Evolutionary conservation across 176 grass and related monocot species (phyloP), one percentile per base, ranked within the genome.

Genomic region (Zea luxurians): DNA sequence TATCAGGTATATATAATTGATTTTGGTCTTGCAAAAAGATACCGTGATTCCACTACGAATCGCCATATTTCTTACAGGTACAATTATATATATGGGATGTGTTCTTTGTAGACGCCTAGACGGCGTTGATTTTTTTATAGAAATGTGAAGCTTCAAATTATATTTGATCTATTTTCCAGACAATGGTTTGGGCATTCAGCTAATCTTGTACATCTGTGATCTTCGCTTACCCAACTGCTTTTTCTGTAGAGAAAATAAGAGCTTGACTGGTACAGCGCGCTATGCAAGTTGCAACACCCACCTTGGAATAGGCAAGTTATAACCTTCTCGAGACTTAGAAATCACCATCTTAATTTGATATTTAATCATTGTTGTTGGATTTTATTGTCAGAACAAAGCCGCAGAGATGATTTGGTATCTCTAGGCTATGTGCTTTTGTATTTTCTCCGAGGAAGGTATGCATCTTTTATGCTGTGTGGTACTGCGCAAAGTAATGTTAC

Each of bases 21-120:
- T 83, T 98, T 98, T 81, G 96, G 96, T 17, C 96, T 98, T 85
- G 96, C 91, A 71, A 98, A 98, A 92, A 92, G 96, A 82, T 98
- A 98, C 41, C 80, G 96, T 0, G 96, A 98, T 80, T 89, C 91
- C 44, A 81, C 71, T 63, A 94, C 96, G 2, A 94, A 98, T 85
- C 92, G 87, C n/a, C 96, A 98, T 89, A 98, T 98, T 59, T 80
- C 96, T 64, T 98, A 90, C 77, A 98, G 83, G 89, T 92, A 74
- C 38, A 37, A 54, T 63, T 81, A 16, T 63, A 82, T 74, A 70
- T 79, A 16, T 8, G 48, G 57, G 8, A 77, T 61, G 5, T 8
- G 18, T 75, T 78, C n/a, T 83, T 36, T 66, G 5, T 73, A 36
- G 16, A 49, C 37, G 2, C 13, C 8, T 73, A 36, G 16, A 49